Conservation (phyloP, 176 grass and related monocot species). For the Cymbopogon citratus region DNA sequence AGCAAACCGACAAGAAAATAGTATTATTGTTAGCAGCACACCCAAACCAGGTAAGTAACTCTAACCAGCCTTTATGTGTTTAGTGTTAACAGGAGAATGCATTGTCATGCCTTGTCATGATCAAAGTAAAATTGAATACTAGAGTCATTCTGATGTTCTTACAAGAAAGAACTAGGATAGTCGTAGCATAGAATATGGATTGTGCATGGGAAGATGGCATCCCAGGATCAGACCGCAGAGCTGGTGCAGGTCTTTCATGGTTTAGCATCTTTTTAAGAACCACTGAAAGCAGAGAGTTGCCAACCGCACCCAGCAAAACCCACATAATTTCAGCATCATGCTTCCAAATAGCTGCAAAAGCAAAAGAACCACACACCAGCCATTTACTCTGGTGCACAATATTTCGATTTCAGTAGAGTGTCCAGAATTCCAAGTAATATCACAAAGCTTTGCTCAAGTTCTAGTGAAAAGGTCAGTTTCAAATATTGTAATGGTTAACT, state of each 20-base stretch:
- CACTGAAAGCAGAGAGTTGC: constrained; percentile 50
- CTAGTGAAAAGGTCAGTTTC: no score
- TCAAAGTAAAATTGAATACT: neutral
- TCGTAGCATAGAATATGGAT: constrained; percentile 70
- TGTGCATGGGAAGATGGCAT: constrained; percentile 96
- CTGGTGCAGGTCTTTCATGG: constrained; percentile 66
- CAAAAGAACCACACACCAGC: constrained; percentile 55
- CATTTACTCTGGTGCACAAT: constrained; percentile 66
- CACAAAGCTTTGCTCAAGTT: neutral
- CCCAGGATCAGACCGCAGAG: constrained; percentile 77
- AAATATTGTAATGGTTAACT: no score
- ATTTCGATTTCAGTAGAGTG: neutral
- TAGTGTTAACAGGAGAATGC: constrained; percentile 1
- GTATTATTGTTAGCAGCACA: neutral
- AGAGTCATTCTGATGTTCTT: constrained; percentile 30
- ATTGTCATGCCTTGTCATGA: neutral
- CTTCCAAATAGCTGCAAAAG: constrained; percentile 58
- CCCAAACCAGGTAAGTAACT: neutral
- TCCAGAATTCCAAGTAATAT: neutral
- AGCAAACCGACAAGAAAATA: neutral
- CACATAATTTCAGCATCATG: constrained; percentile 72
- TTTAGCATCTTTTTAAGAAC: constrained; percentile 67
- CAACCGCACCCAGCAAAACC: constrained; percentile 45
- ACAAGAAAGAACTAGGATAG: constrained; percentile 57
- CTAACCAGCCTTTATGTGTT: neutral